These are phyloP conservation scores for Polytrichum commune DNA, from an alignment of 225 moss, liverwort and hornwort genomes.

Conservation along the genomic window DNA sequence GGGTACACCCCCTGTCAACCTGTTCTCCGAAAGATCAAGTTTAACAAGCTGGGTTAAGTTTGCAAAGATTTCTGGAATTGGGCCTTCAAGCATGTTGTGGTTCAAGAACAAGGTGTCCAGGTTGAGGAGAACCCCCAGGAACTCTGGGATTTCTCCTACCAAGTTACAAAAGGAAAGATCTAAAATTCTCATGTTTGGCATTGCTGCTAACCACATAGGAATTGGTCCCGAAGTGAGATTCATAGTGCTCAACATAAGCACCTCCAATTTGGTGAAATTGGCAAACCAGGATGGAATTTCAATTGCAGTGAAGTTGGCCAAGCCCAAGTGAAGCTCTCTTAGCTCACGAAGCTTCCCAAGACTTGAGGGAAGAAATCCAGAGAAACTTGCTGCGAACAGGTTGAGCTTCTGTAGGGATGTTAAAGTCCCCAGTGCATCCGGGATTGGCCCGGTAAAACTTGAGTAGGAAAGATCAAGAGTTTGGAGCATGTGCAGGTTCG, in stretches of 20 bases:
- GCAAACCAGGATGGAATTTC: conserved; percentile 57
- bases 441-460: conserved; percentile 59
- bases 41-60: conserved; percentile 46
- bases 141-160: conserved; percentile 44
- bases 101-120: conserved; percentile 47
- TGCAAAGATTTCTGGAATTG: conserved; percentile 56
- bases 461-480: conserved; percentile 69
- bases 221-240: conserved; percentile 39
- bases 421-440: conserved; percentile 50
- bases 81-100: conserved; percentile 46
- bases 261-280: conserved; percentile 50
- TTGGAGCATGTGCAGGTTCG: conserved; percentile 41
- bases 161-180: conserved; percentile 55
- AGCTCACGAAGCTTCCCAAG: conserved; percentile 59
- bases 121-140: conserved; percentile 37
- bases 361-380: conserved; percentile 53
- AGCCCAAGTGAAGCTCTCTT: conserved; percentile 37
- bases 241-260: conserved; percentile 36
- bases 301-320: conserved; percentile 41
- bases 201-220: conserved; percentile 40
- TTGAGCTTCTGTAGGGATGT: conserved; percentile 44
- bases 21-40: conserved; percentile 64
- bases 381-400: conserved; percentile 45
- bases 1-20: conserved; percentile 53
- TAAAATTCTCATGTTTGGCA: conserved; percentile 27